Base-by-base conservation (phyloP, 2,329 filamentous ascomycete species). In the Cercospora zeina region DNA sequence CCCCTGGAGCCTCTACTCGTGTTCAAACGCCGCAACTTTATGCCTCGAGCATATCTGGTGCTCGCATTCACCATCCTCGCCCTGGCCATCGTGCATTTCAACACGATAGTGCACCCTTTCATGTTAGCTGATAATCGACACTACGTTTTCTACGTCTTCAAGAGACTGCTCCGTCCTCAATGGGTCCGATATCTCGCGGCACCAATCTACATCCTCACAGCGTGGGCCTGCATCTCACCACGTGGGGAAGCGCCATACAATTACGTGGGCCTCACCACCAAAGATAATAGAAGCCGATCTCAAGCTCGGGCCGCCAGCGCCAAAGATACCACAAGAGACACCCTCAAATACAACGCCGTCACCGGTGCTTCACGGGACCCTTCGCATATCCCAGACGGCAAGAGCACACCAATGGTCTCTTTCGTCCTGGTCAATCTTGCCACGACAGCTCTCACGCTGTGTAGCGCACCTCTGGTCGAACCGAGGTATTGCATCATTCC, bases 61-160 rank as follows among this genome's bases (percentile, higher is more conserved):
- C 14, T 78, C 3, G 60, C 69, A 19, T 75, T 78, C 55, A 65
- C 80, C 8, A 67, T 75, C 5, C 36, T 79, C 8, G 83, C 83
- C 67, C 69, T 81, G 16, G 70, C 74, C 6, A 76, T 82, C 2
- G 86, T 97, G 24, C 84, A 85, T 65, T 89, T 85, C 81, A 97
- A 97, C 81, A 99, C 95, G 34, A 89, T 96, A 65, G 85, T 97
- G 47, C 95, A 99, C 72, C 93, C 95, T 0, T 99, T 97, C 74
- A 96, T 93, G 0, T 83, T 97, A 0, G 95, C 95, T 34, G 95
- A 99, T 76, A 99, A 99, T 76, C 83, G 95, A 2, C 95, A 99
- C 75, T 99, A 96, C 79, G 89, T 96, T 75, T 99, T 99, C 76
- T 99, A 99, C 78, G 81, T 96, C 63, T 99, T 99, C 80, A 87